Evolutionary conservation across 805 yeast species (phyloP).

Genomic region (Myxozyma mucilagina): DNA sequence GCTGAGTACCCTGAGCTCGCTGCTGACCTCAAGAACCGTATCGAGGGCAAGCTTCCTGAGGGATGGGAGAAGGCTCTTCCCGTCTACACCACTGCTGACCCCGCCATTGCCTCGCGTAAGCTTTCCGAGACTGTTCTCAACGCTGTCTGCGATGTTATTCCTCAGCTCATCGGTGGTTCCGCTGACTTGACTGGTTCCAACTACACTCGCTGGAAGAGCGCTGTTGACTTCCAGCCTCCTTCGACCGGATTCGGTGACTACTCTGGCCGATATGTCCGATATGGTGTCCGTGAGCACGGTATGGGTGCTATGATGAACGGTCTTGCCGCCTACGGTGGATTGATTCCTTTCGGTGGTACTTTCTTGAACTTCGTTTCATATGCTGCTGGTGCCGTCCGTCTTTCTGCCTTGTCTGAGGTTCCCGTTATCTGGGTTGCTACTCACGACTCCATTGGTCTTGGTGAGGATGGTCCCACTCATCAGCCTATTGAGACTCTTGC

Average conservation of each 20-base stretch:
- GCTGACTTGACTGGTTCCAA: conserved; percentile 98
- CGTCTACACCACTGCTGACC: conserved; percentile 70
- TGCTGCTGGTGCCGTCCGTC: conserved; percentile 55
- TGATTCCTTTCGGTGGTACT: conserved; percentile 93
- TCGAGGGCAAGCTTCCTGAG: conserved; percentile 72
- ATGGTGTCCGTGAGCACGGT: conserved; percentile 98
- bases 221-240: conserved; percentile 91
- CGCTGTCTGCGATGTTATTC: conserved; percentile 61
- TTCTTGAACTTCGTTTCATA: conserved; percentile 85
- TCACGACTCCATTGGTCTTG: conserved; percentile 59
- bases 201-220: conserved; percentile 82
- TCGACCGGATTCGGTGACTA: conserved; percentile 77
- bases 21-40: conserved; percentile 77
- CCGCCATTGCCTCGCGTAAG: conserved; percentile 91
- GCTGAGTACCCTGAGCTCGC: conserved; percentile 74
- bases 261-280: conserved; percentile 91
- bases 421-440: conserved; percentile 55
- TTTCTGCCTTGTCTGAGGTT: conserved; percentile 50
- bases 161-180: conserved; percentile 95
- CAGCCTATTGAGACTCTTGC: conserved; percentile 56
- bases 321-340: conserved; percentile 84
- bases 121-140: conserved; percentile 78
- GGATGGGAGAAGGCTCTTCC: conserved; percentile 82
- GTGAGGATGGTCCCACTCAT: conserved; percentile 62
- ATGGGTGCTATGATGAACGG: conserved; percentile 99